Percentiles rank a stretch among this genome's conserved stretches.
Conservation (phyloP, 495 filamentous ascomycete genomes). For the Tetracladium marchalianum region DNA sequence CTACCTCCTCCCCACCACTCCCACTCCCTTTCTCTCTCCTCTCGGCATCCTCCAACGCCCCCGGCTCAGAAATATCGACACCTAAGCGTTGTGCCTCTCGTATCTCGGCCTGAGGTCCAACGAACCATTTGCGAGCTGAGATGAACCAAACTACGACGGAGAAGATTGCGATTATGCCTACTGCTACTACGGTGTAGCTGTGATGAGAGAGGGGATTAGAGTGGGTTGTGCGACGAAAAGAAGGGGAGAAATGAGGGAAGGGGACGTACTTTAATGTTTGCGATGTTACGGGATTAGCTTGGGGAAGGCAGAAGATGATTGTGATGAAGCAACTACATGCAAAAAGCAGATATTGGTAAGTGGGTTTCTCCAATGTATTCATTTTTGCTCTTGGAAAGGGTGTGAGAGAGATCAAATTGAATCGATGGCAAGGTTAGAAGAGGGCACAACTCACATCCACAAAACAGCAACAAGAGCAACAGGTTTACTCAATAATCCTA, state of each 20-base stretch:
- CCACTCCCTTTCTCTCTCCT: not conserved
- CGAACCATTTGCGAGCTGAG: slow-evolving; percentile 48
- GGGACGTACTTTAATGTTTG: slow-evolving; percentile 31
- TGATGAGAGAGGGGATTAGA: slow-evolving; percentile 20
- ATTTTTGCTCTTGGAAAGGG: too few species aligned
- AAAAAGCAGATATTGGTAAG: too few species aligned
- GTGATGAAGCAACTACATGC: slow-evolving; percentile 38
- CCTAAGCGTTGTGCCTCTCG: slow-evolving; percentile 36
- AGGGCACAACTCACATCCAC: slow-evolving; percentile 28
- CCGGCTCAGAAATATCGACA: slow-evolving; percentile 37
- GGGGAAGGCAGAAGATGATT: slow-evolving; percentile 56
- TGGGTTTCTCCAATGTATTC: too few species aligned
- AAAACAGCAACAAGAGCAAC: slow-evolving; percentile 40
- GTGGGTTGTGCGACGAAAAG: too few species aligned
- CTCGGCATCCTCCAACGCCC: slow-evolving; percentile 34
- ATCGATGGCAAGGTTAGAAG: too few species aligned
- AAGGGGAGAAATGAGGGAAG: too few species aligned
- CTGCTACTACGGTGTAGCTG: slow-evolving; percentile 51
- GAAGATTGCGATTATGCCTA: slow-evolving; percentile 46
- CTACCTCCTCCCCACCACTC: not conserved
- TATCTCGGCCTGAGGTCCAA: slow-evolving; percentile 43
- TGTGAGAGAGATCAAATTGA: too few species aligned
- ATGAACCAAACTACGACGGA: slow-evolving; percentile 32
- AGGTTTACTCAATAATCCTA: slow-evolving; percentile 42
- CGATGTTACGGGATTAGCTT: slow-evolving; percentile 45